Evolutionary conservation across 768 basidiomycete genomes (phyloP).

Genomic region (Tephrocybe sp.): DNA sequence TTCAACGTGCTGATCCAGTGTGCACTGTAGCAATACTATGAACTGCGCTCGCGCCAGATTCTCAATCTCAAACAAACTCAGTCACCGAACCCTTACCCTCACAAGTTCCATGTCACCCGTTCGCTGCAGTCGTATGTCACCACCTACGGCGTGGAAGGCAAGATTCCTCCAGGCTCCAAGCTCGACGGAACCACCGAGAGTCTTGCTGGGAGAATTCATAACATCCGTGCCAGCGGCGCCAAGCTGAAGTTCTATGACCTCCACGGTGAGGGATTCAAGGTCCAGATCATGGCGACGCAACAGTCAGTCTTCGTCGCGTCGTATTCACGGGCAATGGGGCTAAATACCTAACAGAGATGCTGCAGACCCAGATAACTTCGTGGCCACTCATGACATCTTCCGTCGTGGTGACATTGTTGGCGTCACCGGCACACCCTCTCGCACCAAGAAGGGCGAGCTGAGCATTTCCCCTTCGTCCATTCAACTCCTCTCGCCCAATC

Average conservation of each 20-base stretch:
- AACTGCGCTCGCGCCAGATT: constrained; percentile 88
- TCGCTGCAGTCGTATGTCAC: constrained; percentile 76
- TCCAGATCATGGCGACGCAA: constrained; percentile 92
- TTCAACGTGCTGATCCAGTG: constrained; percentile 6
- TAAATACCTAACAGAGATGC: constrained; percentile 51
- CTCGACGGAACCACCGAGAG: constrained; percentile 56
- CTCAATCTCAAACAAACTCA: constrained; percentile 81
- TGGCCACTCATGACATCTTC: constrained; percentile 78
- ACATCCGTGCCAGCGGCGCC: constrained; percentile 76
- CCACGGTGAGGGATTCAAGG: constrained; percentile 87
- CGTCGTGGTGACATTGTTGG: constrained; percentile 97
- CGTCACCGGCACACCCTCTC: constrained; percentile 83
- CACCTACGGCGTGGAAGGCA: constrained; percentile 71
- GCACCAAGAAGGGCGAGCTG: constrained; percentile 95
- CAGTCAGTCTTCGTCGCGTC: constrained; percentile 51
- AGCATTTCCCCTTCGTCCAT: constrained; percentile 83
- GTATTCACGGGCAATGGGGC: not conserved
- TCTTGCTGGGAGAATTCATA: constrained; percentile 90
- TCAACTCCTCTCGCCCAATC: constrained; percentile 89
- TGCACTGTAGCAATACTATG: constrained; percentile 88
- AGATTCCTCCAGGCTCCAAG: constrained; percentile 66
- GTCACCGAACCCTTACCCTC: constrained; percentile 93
- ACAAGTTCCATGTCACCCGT: constrained; percentile 92
- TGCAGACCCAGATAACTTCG: constrained; percentile 61
- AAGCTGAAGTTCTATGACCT: constrained; percentile 96